Evolutionary conservation across 2,329 filamentous ascomycete species (phyloP), one percentile per base, ranked within the genome.

Genomic region (Tolypocladium pustulatum): DNA sequence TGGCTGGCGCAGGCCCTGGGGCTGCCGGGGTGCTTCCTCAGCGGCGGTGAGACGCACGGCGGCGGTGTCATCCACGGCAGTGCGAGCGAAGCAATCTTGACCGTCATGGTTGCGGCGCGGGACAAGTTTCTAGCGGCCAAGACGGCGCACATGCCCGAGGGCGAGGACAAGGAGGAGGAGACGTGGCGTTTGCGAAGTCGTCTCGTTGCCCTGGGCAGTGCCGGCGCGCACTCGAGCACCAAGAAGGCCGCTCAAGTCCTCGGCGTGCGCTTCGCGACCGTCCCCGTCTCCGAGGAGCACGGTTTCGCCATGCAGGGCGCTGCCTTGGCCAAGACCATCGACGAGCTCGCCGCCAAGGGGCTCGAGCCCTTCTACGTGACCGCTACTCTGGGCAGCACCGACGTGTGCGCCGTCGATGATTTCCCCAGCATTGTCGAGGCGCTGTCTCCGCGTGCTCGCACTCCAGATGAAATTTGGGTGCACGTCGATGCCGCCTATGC

Each of bases 51-150:
- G n/a, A 84, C 81, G 8, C 71, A 72, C 60, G 91, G 91, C 43
- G 93, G 93, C 25, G 93, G 93, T 37, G 91, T 97, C n/a, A 94
- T 97, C 62, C 92, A 97, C 71, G 91, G 93, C 27, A 91, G 87
- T 38, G 92, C 93, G 0, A 91, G 87, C 60, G 93, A 97, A 75
- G 90, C 91, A 17, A 82, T 96, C 51, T 83, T 94, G 7, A 95
- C 90, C 0, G 86, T 89, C 63, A 88, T 97, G 80, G 88, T 95
- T 2, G 91, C 91, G 2, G 93, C 93, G 0, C 79, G 92, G 15
- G 93, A 97, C 69, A 83, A 88, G 69, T 90, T 88, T 68, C 79
- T 94, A 8, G 78, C 81, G 25, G 81, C 84, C 58, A 81, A 81
- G 10, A 81, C 82, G 0, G 77, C 80, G 6, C 70, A 78, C 59